These are phyloP conservation scores for Cucumis cinereus DNA, from an alignment of 306 rosid species.

Conservation along the genomic window DNA sequence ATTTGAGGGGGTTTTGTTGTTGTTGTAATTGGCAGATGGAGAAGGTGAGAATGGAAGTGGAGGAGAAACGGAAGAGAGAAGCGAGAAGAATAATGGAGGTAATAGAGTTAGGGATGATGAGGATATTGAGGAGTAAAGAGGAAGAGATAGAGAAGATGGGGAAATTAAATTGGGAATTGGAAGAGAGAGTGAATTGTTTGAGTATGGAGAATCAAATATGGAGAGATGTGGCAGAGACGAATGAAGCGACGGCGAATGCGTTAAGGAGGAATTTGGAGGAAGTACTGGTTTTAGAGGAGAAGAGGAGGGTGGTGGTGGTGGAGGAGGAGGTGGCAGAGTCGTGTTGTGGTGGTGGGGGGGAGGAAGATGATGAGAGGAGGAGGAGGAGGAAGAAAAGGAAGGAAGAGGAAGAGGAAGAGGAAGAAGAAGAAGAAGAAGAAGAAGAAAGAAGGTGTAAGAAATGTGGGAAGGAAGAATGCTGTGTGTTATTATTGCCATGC, in stretches of 20 bases:
- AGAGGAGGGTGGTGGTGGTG: neutral
- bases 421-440: neutral
- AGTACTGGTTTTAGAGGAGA: constrained; percentile 23
- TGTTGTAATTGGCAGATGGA: constrained; percentile 40
- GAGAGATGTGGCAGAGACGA: constrained; percentile 72
- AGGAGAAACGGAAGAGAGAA: constrained; percentile 49
- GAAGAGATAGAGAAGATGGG: constrained; percentile 71
- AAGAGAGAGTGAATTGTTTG: constrained; percentile 43
- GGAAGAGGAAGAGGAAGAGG: neutral
- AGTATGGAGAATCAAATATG: constrained; percentile 71
- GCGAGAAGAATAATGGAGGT: constrained; percentile 43
- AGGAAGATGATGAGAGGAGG: neutral
- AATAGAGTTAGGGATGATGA: constrained; percentile 43
- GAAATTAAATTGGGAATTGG: constrained; percentile 62
- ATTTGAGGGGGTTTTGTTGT: too few relatives aligned
- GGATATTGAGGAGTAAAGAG: constrained; percentile 49
- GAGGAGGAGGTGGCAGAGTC: constrained; percentile 30
- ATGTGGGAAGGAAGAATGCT: constrained; percentile 67
- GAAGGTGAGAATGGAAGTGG: constrained; percentile 58
- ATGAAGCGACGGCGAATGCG: constrained; percentile 79
- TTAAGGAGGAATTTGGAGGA: constrained; percentile 50
- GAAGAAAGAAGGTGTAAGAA: constrained; percentile 41
- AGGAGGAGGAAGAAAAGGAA: neutral
- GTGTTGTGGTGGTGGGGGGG: constrained; percentile 22
- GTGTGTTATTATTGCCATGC: constrained; percentile 79